Base-by-base conservation (phyloP, 2,329 filamentous ascomycete genomes). In the Scedosporium aurantiacum region DNA sequence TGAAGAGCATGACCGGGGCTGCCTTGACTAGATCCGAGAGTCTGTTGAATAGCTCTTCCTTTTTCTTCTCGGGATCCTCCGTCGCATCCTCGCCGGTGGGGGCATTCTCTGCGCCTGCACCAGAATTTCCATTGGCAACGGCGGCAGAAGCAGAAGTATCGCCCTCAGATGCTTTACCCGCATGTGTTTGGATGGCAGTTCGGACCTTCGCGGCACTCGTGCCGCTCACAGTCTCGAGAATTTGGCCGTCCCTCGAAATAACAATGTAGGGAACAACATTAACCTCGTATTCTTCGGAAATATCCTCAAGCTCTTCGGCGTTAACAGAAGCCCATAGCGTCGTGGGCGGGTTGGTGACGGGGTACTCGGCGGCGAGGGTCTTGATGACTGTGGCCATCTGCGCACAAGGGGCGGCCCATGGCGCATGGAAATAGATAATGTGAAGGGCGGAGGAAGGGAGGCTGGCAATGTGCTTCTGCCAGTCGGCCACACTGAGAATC, bases 351-450 rank as follows among this genome's bases (percentile, higher is more conserved):
- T 81, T 77, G 66, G 83, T 80, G 68, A 83, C 80, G 64, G 90
- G 85, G 76, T 96, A 96, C 72, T 92, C 91, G 70, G 86, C 85
- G 66, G 93, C 92, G 66, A 99, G 89, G 23, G 91, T 88, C 70
- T 84, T 81, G 66, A 99, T 84, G 67, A 97, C 89, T 58, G 86
- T 89, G 67, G 84, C 85, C 92, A 97, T 97, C 76, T 97, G 91
- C 65, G 89, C 86, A 79, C 94, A 97, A 55, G 94, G 94, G 63
- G 91, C 91, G 32, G 94, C 94, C 94, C 94, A 99, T 66, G 92
- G 89, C 21, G 94, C 91, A 74, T 97, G 89, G 80, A 99, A 99
- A 73, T 92, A 97, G 71, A 96, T 84, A 70, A 97, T 81, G 65
- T 93, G 81, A 63, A 97, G 84, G 16, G 89, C 84, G 16, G 86